These are phyloP conservation scores for Cystofilobasidium macerans DNA, from an alignment of 768 basidiomycete species.

Conservation along the genomic window DNA sequence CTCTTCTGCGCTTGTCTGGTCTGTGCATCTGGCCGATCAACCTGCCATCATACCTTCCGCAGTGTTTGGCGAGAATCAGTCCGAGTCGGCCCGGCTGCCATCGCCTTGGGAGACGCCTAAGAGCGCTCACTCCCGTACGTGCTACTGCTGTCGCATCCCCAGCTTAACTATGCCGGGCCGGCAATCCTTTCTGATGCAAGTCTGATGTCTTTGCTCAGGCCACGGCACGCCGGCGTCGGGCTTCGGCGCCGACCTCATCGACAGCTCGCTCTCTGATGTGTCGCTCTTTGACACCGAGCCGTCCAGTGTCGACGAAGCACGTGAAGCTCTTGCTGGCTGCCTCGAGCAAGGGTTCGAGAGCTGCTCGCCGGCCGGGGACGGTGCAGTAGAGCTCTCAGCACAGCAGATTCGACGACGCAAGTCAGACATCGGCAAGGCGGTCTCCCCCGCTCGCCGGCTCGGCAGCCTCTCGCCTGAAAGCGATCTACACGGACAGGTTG, in stretches of 20 bases:
- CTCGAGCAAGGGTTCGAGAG: too few relatives aligned
- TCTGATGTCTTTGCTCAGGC: neutral
- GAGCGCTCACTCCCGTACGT: neutral
- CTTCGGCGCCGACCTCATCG: neutral
- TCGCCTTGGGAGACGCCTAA: slow-evolving; percentile 22
- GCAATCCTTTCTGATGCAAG: neutral
- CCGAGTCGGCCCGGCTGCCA: slow-evolving; percentile 28
- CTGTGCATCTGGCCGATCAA: too few relatives aligned
- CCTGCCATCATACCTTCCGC: neutral
- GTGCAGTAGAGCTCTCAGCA: neutral
- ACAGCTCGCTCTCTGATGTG: neutral
- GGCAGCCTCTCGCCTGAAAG: slow-evolving; percentile 26
- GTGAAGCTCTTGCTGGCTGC: too few relatives aligned
- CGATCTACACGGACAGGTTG: slow-evolving; percentile 28
- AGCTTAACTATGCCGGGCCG: neutral
- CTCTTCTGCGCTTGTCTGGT: too few relatives aligned
- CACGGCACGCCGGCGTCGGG: neutral
- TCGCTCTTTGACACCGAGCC: slow-evolving; percentile 6
- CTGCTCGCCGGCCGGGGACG: too few relatives aligned
- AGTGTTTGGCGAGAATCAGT: slow-evolving; percentile 29
- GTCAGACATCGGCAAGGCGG: neutral
- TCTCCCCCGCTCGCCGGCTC: neutral
- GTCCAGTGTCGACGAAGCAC: too few relatives aligned
- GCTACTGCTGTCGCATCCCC: neutral
- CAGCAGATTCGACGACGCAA: neutral